Base-by-base conservation (phyloP, 2,329 filamentous ascomycete genomes). In the Penicillium crustosum region DNA sequence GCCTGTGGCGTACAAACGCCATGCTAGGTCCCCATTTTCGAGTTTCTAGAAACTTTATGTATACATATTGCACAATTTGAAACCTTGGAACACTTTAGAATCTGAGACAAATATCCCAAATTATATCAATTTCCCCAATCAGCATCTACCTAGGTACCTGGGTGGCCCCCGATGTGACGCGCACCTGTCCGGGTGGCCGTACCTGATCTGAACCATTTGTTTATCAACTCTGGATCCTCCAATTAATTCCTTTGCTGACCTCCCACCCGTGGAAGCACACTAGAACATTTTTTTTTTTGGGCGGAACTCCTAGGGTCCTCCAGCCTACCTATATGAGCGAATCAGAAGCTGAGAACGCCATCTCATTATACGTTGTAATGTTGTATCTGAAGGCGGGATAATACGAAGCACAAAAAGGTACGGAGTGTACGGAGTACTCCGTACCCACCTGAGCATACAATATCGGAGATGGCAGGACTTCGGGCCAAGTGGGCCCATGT, bases 1-100 rank as follows among this genome's bases (percentile, higher is more conserved):
- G 49, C 54, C 35, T 57, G 54, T 56, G 54, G 54, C 54, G 54
- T 15, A 52, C 15, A 55, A 43, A 25, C 19, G 45, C 33, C 35
- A 55, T 51, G 38, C 38, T 51, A 35, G 35, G 23, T 52, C 53
- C n/a, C 54, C 35, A 45, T 53, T 53, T 38, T 41, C 54, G 35
- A 47, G 10, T 57, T 38, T 57, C 33, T 8, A 13, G 25, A 56
- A 56, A 56, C 54, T 52, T 27, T 39, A 47, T 41, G 33, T 7
- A 12, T 23, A 36, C 19, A 36, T 7, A 49, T 49, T 49, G 21
- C 29, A 25, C n/a, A 19, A 47, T 21, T 23, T 47, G 5, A 23
- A 23, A 7, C 45, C 45, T n/a, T 36, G 31, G 15, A 48, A 36
- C 31, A 35, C 31, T n/a, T n/a, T 35, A 25, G 5, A 6, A 41